Conservation (phyloP, 2,329 filamentous ascomycete genomes). For the Exophiala spinifera region DNA sequence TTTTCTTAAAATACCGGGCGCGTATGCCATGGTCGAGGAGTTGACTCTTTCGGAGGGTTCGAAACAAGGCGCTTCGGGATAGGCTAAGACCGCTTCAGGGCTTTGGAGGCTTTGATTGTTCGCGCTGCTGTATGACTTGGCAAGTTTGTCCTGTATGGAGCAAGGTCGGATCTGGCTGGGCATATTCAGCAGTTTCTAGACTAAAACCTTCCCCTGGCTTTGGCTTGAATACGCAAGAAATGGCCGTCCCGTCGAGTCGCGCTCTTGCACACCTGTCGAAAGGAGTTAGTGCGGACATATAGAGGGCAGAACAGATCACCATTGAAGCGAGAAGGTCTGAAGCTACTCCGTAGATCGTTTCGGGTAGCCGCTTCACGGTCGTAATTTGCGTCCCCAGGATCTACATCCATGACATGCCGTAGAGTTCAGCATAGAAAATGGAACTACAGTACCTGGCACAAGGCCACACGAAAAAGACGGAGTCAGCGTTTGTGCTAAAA, state of each 20-base stretch:
- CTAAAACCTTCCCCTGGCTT: background rate
- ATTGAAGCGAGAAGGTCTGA: background rate
- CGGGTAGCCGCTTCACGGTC: background rate
- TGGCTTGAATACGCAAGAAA: background rate
- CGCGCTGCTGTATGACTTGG: background rate
- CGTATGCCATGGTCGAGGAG: background rate
- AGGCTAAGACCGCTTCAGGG: too few relatives aligned
- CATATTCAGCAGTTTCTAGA: background rate
- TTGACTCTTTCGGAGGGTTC: conserved; percentile 1
- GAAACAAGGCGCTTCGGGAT: background rate
- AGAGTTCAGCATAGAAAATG: background rate
- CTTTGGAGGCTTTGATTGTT: too few relatives aligned
- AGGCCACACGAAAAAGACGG: too few relatives aligned
- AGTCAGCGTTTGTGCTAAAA: too few relatives aligned
- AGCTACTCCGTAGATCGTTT: background rate
- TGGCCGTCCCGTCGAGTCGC: background rate
- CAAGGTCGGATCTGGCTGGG: background rate
- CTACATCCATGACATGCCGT: background rate
- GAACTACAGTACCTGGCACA: background rate
- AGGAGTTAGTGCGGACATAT: background rate
- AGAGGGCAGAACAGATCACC: background rate
- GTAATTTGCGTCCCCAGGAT: background rate
- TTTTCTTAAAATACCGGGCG: background rate
- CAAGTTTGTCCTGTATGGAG: background rate
- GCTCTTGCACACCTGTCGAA: background rate